Percentiles rank a stretch among this genome's conserved stretches.
Evolutionary conservation across 2,329 filamentous ascomycete species (phyloP).

Genomic region (Penicillium concentricum): DNA sequence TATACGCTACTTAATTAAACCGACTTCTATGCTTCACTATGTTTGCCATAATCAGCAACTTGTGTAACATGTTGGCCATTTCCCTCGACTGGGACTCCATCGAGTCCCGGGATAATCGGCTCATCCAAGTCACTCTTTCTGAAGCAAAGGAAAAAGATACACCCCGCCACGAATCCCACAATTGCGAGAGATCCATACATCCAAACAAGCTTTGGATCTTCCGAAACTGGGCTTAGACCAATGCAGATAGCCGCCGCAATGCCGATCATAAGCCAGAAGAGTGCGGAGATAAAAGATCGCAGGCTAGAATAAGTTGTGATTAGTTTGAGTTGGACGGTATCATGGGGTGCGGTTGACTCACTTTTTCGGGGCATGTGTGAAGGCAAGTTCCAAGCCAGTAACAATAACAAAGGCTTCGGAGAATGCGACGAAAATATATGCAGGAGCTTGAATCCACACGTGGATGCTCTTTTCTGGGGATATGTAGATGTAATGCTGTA

Average conservation of each 20-base stretch:
- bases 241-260: conserved; percentile 23
- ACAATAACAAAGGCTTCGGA: conserved; percentile 50
- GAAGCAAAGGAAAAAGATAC: conserved; percentile 14
- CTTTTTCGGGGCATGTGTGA: conserved; percentile 14
- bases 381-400: conserved; percentile 17
- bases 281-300: conserved; percentile 17
- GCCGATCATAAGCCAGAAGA: conserved; percentile 20
- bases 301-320: conserved; percentile 1
- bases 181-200: conserved; percentile 22
- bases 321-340: neutral
- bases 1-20: neutral
- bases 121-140: conserved; percentile 4
- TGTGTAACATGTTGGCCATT: neutral
- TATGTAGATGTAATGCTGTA: conserved; percentile 39
- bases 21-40: neutral
- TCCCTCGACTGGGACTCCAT: neutral
- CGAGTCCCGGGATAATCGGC: neutral
- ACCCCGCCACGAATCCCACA: conserved; percentile 14
- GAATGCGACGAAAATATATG: conserved; percentile 30
- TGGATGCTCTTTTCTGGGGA: conserved; percentile 21
- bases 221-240: conserved; percentile 17
- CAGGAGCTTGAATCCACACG: conserved; percentile 28
- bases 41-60: neutral
- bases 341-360: neutral
- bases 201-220: conserved; percentile 20